These are phyloP conservation scores for Neopestalotiopsis sp. DNA, from an alignment of 2,329 filamentous ascomycete genomes.

Conservation along the genomic window DNA sequence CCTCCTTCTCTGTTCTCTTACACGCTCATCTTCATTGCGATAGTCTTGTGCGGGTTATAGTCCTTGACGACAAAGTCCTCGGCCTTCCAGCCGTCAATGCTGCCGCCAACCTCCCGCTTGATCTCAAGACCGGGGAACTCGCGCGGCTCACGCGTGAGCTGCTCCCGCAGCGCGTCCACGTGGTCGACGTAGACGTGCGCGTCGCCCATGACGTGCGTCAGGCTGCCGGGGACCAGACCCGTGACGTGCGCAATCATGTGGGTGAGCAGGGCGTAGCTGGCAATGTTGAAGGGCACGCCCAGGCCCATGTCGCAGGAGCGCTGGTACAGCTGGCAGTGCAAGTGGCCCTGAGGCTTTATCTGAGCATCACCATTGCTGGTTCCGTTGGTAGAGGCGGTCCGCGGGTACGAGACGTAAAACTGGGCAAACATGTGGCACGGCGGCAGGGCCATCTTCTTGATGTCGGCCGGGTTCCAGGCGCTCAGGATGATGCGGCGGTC, in stretches of 20 bases:
- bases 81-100: conserved; percentile 87
- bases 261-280: conserved; percentile 88
- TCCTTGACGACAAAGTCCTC: conserved; percentile 89
- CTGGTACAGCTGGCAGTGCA: conserved; percentile 93
- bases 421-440: conserved; percentile 88
- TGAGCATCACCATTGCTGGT: conserved; percentile 34
- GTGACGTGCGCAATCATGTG: conserved; percentile 94
- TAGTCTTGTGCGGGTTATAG: conserved; percentile 89
- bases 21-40: conserved; percentile 99
- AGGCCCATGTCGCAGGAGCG: conserved; percentile 96
- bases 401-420: conserved; percentile 74
- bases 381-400: conserved; percentile 21
- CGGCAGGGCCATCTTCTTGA: conserved; percentile 78
- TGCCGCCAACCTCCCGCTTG: conserved; percentile 68
- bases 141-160: conserved; percentile 80
- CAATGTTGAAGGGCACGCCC: conserved; percentile 97
- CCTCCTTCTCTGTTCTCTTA: conserved; percentile 39
- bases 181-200: conserved; percentile 97
- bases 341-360: conserved; percentile 60
- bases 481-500: conserved; percentile 88
- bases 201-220: conserved; percentile 97
- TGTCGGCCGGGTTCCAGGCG: conserved; percentile 89
- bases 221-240: conserved; percentile 80
- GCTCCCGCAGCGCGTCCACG: conserved; percentile 81
- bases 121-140: conserved; percentile 84